Evolutionary conservation across 2,329 filamentous ascomycete genomes (phyloP).

Genomic region (Alternaria dauci): DNA sequence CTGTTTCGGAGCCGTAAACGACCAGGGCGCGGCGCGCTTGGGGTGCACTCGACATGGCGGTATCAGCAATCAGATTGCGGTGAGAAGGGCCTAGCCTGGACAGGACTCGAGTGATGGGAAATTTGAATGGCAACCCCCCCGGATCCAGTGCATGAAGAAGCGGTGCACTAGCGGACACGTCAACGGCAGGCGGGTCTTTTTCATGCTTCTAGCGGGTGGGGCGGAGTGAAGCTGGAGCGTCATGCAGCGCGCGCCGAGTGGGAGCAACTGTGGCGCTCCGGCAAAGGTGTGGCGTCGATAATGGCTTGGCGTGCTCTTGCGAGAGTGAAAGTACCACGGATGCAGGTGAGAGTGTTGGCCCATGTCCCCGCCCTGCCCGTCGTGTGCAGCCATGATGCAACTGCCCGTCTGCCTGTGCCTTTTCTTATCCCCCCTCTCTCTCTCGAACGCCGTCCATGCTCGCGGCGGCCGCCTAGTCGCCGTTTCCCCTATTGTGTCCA

Average conservation of each 20-base stretch:
- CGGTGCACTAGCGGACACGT: conserved; percentile 42
- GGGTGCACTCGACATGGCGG: conserved; percentile 30
- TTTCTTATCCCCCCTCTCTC: too few species aligned
- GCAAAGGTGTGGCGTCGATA: conserved; percentile 5
- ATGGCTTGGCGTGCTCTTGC: conserved; percentile 2
- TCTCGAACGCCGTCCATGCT: not conserved
- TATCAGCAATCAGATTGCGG: conserved; percentile 18
- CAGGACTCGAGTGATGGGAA: conserved; percentile 13
- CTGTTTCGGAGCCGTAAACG: conserved; percentile 93
- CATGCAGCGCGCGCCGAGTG: not conserved
- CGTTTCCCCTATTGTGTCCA: conserved; percentile 14
- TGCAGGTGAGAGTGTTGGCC: too few species aligned
- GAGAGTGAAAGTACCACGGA: too few species aligned
- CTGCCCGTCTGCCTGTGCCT: not conserved
- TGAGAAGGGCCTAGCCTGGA: conserved; percentile 35
- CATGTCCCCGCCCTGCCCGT: too few species aligned
- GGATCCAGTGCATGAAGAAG: conserved; percentile 25
- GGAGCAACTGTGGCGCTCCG: conserved; percentile 9
- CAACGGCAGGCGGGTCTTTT: conserved; percentile 35
- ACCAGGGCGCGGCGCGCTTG: conserved; percentile 66
- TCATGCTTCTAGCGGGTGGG: conserved; percentile 30
- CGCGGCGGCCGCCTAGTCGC: conserved; percentile 4
- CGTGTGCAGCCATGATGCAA: not conserved
- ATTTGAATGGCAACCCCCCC: conserved; percentile 31
- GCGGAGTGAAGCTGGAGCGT: conserved; percentile 13